A percentile compares a stretch with the other conserved stretches of the same genome.
Evolutionary conservation across 202 grass and related monocot species (phyloP).

Genomic region (Schoenoplectus tabernaemontani): DNA sequence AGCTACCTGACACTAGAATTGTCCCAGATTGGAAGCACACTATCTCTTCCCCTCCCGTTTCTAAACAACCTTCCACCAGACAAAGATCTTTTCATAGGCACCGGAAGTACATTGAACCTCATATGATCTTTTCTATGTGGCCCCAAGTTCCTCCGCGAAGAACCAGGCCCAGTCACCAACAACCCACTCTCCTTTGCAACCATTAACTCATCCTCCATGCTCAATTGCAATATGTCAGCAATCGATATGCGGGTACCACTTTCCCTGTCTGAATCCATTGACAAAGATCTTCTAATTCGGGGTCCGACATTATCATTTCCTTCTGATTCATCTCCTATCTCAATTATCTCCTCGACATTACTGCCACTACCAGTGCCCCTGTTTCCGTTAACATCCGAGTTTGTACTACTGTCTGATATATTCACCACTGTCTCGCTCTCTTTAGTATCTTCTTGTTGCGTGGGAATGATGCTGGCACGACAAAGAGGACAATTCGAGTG

Average conservation of each 20-base stretch:
- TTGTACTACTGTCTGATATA: constrained; percentile 28
- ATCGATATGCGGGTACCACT: constrained; percentile 43
- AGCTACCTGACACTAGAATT: constrained; percentile 18
- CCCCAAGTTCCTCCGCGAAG: constrained; percentile 34
- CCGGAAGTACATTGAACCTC: constrained; percentile 26
- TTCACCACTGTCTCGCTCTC: constrained; percentile 28
- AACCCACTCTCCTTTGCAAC: constrained; percentile 57
- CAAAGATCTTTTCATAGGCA: constrained; percentile 41
- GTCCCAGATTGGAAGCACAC: constrained; percentile 49
- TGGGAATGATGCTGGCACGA: constrained; percentile 55
- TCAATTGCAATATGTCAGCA: constrained; percentile 59
- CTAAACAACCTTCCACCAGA: constrained; percentile 50
- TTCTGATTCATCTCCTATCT: constrained; percentile 44
- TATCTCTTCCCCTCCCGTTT: constrained; percentile 45
- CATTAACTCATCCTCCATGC: constrained; percentile 57
- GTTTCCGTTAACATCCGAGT: constrained; percentile 16
- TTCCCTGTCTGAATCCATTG: constrained; percentile 42
- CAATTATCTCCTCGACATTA: constrained; percentile 23
- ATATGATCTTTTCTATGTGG: constrained; percentile 36
- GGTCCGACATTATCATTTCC: background rate
- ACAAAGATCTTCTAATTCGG: constrained; percentile 27
- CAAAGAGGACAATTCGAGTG: constrained; percentile 90
- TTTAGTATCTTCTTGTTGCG: constrained; percentile 20
- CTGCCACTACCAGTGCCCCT: background rate
- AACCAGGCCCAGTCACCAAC: constrained; percentile 24